phyloP scores from a whole-genome alignment of 805 yeast species.

The Scheffersomyces stipitis region DNA sequence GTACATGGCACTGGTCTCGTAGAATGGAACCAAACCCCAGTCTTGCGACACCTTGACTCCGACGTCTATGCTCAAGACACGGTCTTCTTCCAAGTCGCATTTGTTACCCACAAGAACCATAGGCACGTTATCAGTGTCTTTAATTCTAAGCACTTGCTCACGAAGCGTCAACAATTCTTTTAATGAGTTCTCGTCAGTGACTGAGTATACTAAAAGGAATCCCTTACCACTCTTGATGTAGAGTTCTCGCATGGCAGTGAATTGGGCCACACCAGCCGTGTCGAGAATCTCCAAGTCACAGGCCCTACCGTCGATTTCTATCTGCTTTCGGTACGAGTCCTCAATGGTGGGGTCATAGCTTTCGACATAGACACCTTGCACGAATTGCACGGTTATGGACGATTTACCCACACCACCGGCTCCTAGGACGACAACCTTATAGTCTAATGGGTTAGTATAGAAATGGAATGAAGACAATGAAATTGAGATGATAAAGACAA shows the following conservation, averaged over 20 bases:
- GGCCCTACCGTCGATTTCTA: constrained; percentile 83
- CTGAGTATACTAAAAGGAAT: constrained; percentile 56
- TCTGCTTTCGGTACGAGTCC: constrained; percentile 88
- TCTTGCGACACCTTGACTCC: constrained; percentile 80
- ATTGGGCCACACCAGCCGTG: constrained; percentile 77
- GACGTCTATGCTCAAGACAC: constrained; percentile 75
- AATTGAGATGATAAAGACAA: too few relatives aligned
- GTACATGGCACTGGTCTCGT: constrained; percentile 91
- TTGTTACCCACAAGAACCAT: constrained; percentile 91
- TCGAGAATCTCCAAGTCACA: constrained; percentile 74
- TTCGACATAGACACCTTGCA: constrained; percentile 86
- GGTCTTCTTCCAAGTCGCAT: constrained; percentile 74
- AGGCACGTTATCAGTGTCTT: constrained; percentile 75
- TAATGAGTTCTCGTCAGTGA: constrained; percentile 63
- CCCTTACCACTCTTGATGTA: constrained; percentile 87
- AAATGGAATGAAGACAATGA: too few relatives aligned
- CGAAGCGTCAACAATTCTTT: constrained; percentile 75
- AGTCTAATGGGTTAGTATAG: constrained; percentile 48
- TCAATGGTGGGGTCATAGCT: constrained; percentile 97
- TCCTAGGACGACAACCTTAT: constrained; percentile 87
- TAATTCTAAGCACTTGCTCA: constrained; percentile 81
- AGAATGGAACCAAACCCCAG: constrained; percentile 90
- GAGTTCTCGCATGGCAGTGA: constrained; percentile 91
- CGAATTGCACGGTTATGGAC: constrained; percentile 87
- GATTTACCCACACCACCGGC: constrained; percentile 99